phyloP scores from a whole-genome alignment of 2,329 filamentous ascomycete species.

The Verticillium tricorpus region DNA sequence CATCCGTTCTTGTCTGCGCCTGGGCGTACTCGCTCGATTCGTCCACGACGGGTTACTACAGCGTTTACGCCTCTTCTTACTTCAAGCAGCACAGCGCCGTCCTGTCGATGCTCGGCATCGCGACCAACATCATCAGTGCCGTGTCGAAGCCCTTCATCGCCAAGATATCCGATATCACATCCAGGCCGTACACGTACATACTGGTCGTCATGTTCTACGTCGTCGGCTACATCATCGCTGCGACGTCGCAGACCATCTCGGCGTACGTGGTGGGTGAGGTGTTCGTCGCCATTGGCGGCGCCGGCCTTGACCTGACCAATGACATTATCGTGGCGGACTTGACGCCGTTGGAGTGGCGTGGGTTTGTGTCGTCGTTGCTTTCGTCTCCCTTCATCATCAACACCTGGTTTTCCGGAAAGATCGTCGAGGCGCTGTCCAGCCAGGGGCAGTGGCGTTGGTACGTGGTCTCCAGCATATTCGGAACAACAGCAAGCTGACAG shows the following conservation, averaged over 20 bases:
- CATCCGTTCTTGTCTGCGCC: conserved; percentile 24
- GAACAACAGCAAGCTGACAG: conserved; percentile 27
- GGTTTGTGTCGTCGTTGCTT: conserved; percentile 42
- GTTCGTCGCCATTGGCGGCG: conserved; percentile 55
- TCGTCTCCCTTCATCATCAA: conserved; percentile 58
- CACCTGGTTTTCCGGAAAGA: conserved; percentile 58
- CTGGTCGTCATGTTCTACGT: conserved; percentile 50
- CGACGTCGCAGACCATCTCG: conserved; percentile 45
- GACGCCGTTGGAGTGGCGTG: conserved; percentile 47
- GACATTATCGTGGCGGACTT: conserved; percentile 62
- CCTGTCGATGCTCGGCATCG: conserved; percentile 22
- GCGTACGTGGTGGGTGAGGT: conserved; percentile 50
- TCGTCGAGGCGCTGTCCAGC: conserved; percentile 38
- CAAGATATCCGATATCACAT: conserved; percentile 58
- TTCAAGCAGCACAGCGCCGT: conserved; percentile 22
- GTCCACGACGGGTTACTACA: conserved; percentile 23
- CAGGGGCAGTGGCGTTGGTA: conserved; percentile 20
- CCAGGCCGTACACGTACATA: conserved; percentile 56
- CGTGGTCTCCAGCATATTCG: conserved; percentile 6
- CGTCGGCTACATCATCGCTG: conserved; percentile 54
- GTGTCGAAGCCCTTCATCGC: conserved; percentile 57
- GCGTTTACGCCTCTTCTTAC: conserved; percentile 21
- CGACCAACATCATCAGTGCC: conserved; percentile 35
- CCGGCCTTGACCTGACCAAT: conserved; percentile 55
- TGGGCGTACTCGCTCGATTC: conserved; percentile 25